phyloP scores from a whole-genome alignment of 2,329 filamentous ascomycete species.

The Fusarium odoratissimum region DNA sequence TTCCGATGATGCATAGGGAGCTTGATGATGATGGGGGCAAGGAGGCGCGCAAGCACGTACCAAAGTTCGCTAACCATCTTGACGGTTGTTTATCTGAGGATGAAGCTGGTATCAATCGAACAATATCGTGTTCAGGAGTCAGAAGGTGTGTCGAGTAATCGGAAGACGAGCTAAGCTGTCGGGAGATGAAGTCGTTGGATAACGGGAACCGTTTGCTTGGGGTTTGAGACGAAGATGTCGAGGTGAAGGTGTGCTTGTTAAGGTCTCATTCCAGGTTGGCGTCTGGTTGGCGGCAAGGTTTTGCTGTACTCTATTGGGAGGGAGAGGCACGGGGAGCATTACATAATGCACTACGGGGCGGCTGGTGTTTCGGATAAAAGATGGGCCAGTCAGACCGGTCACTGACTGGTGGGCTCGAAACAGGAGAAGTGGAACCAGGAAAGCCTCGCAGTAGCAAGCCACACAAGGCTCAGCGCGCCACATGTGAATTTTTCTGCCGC shows the following conservation, averaged over 20 bases:
- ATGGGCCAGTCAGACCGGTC: conserved; percentile 1
- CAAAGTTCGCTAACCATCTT: conserved; percentile 85
- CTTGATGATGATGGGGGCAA: conserved; percentile 47
- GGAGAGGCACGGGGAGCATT: conserved; percentile 46
- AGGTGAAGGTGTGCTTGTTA: conserved; percentile 48
- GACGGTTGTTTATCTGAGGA: conserved; percentile 51
- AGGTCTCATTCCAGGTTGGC: conserved; percentile 55
- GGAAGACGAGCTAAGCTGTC: conserved; percentile 28
- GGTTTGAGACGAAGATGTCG: conserved; percentile 42
- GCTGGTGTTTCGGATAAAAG: conserved; percentile 37
- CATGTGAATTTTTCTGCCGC: conserved; percentile 41
- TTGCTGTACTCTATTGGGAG: conserved; percentile 51
- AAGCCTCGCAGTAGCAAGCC: conserved; percentile 23
- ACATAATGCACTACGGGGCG: conserved; percentile 45
- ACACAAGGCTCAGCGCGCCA: conserved; percentile 37
- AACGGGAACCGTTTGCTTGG: conserved; percentile 37
- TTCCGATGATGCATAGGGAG: conserved; percentile 47
- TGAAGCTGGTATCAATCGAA: conserved; percentile 23
- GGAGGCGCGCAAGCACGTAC: conserved; percentile 67
- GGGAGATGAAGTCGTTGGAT: conserved; percentile 44
- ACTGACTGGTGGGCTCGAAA: background rate
- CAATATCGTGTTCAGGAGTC: conserved; percentile 23
- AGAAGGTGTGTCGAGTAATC: conserved; percentile 27
- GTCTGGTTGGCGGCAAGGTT: conserved; percentile 56
- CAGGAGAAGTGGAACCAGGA: background rate